phyloP scores from a whole-genome alignment of 768 basidiomycete genomes.

The Leccinum variicolor region DNA sequence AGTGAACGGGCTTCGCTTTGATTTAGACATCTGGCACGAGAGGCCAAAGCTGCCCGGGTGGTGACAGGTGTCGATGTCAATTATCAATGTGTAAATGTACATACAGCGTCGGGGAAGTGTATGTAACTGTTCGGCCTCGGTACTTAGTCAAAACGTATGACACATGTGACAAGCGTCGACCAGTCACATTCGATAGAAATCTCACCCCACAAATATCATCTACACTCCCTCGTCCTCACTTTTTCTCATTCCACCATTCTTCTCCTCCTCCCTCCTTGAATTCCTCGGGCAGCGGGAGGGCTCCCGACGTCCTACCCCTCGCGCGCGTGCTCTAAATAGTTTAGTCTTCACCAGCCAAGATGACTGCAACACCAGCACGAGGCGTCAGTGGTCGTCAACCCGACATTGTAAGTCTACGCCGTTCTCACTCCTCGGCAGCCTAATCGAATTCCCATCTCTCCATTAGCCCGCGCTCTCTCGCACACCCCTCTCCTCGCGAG shows the following conservation, averaged over 20 bases:
- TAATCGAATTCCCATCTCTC: constrained; percentile 11
- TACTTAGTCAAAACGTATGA: neutral
- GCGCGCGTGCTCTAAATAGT: neutral
- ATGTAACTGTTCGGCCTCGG: neutral
- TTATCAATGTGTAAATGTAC: neutral
- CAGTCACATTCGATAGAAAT: neutral
- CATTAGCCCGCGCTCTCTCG: constrained; percentile 10
- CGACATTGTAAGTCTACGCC: constrained; percentile 15
- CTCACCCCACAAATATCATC: neutral
- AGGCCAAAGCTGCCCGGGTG: neutral
- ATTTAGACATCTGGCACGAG: neutral
- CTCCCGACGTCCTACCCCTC: constrained; percentile 7
- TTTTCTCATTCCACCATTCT: neutral
- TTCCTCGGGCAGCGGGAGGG: constrained; percentile 2
- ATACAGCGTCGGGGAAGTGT: neutral
- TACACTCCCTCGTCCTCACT: too few species aligned
- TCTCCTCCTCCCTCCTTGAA: neutral
- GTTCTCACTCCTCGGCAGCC: neutral
- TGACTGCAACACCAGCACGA: constrained; percentile 14
- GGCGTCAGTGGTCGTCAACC: constrained; percentile 10
- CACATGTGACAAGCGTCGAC: neutral
- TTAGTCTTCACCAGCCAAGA: constrained; percentile 6
- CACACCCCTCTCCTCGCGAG: constrained; percentile 4
- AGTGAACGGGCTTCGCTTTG: neutral
- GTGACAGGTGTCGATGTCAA: neutral